A percentile compares a stretch with the other conserved stretches of the same genome.
Evolutionary conservation across 176 grass and related monocot genomes (phyloP).

Genomic region (Olyra latifolia): DNA sequence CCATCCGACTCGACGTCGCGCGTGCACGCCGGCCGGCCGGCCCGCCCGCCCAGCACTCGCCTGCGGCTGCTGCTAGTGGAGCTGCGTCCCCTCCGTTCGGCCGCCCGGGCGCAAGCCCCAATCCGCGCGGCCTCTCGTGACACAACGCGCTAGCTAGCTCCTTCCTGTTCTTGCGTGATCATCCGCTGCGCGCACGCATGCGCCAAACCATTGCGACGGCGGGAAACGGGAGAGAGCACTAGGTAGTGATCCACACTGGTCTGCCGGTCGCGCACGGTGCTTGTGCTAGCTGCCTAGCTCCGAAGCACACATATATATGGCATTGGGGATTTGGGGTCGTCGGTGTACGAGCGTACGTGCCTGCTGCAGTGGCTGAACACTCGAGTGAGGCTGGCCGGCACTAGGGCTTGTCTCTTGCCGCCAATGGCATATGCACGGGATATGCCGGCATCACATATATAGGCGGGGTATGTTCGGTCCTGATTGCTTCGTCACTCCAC

Average conservation of each 20-base stretch:
- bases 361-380: background rate
- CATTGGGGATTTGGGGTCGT: too few relatives aligned
- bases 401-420: background rate
- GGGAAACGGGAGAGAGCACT: too few relatives aligned
- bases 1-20: conserved; percentile 26
- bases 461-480: background rate
- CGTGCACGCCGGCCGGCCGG: too few relatives aligned
- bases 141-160: too few relatives aligned
- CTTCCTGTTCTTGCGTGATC: too few relatives aligned
- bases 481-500: background rate
- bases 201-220: too few relatives aligned
- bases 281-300: too few relatives aligned
- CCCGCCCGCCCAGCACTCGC: background rate
- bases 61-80: background rate
- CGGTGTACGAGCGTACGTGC: background rate
- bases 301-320: background rate
- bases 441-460: background rate
- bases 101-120: background rate
- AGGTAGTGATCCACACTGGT: too few relatives aligned
- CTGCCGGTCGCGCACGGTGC: too few relatives aligned
- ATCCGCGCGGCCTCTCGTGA: background rate
- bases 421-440: conserved; percentile 26
- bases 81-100: background rate
- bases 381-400: background rate
- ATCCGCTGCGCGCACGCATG: too few relatives aligned